phyloP scores from a whole-genome alignment of 2,329 filamentous ascomycete genomes.

The Clonostachys rosea region DNA sequence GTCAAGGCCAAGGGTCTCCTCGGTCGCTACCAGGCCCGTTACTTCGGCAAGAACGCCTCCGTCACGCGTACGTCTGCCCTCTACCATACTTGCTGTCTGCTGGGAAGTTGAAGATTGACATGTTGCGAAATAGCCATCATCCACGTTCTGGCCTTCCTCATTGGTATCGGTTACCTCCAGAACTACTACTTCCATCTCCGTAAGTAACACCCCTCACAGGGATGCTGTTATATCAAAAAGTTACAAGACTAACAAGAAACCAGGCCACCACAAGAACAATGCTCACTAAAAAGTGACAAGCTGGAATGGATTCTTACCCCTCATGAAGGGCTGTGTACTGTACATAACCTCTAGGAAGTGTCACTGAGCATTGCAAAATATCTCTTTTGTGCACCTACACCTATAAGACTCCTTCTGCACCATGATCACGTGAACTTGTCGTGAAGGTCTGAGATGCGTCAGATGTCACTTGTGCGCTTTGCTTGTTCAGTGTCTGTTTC shows the following conservation, averaged over 20 bases:
- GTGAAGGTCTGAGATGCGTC: background rate
- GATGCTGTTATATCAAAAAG: background rate
- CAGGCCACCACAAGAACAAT: slow-evolving; percentile 99
- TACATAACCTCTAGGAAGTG: slow-evolving; percentile 34
- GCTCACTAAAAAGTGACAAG: slow-evolving; percentile 65
- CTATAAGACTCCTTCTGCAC: background rate
- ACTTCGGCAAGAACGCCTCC: slow-evolving; percentile 94
- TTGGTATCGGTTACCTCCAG: slow-evolving; percentile 86
- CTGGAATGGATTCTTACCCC: slow-evolving; percentile 2
- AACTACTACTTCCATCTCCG: slow-evolving; percentile 99
- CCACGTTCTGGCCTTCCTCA: slow-evolving; percentile 74
- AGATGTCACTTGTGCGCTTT: background rate
- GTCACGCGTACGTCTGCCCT: slow-evolving; percentile 67
- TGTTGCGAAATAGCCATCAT: slow-evolving; percentile 64
- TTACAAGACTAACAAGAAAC: background rate
- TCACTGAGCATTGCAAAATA: slow-evolving; percentile 26
- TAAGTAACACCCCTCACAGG: slow-evolving; percentile 45
- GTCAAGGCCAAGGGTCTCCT: slow-evolving; percentile 76
- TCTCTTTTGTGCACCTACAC: slow-evolving; percentile 13
- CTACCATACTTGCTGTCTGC: background rate
- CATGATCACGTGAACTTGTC: background rate
- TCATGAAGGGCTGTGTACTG: slow-evolving; percentile 19
- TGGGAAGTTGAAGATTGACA: background rate
- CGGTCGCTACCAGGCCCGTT: slow-evolving; percentile 82
- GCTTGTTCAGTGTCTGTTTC: no score